Conservation (phyloP, 2,329 filamentous ascomycete genomes). For the Eutypa lata region DNA sequence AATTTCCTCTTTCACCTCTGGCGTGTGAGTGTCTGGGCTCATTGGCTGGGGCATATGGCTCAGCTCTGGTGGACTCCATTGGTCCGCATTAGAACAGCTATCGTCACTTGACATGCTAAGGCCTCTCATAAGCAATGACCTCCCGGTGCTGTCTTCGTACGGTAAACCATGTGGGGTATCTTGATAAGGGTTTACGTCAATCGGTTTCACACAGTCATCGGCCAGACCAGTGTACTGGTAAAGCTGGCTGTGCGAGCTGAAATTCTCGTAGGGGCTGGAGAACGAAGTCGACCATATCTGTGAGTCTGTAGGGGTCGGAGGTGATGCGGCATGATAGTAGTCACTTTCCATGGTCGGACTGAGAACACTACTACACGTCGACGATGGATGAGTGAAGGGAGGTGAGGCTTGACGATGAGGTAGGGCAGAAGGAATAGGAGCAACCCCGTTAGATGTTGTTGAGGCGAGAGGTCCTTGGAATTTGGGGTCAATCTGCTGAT, state of each 20-base stretch:
- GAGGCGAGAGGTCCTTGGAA: constrained; percentile 11
- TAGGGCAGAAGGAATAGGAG: constrained; percentile 16
- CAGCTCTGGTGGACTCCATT: constrained; percentile 12
- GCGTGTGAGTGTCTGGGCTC: constrained; percentile 23
- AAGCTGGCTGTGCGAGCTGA: constrained; percentile 21
- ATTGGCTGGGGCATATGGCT: constrained; percentile 13
- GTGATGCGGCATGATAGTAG: constrained; percentile 28
- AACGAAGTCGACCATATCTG: constrained; percentile 28
- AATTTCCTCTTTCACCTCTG: constrained; percentile 24
- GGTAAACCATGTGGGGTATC: too few species aligned
- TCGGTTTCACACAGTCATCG: constrained; percentile 31
- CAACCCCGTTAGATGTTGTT: constrained; percentile 11
- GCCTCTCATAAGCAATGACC: constrained; percentile 20
- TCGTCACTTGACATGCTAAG: constrained; percentile 33
- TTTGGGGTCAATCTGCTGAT: constrained; percentile 12
- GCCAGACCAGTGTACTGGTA: constrained; percentile 28
- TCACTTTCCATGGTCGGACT: constrained; percentile 41
- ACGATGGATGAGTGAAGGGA: constrained; percentile 35
- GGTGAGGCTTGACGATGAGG: constrained; percentile 33
- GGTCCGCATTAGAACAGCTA: constrained; percentile 18
- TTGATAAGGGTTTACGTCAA: constrained; percentile 30
- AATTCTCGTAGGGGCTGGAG: constrained; percentile 21
- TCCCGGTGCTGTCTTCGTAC: constrained; percentile 24
- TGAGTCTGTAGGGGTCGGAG: constrained; percentile 36
- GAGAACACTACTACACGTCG: constrained; percentile 33